These are phyloP conservation scores for Thraustotheca clavata DNA, from an alignment of 352 stramenopile species.

Conservation along the genomic window DNA sequence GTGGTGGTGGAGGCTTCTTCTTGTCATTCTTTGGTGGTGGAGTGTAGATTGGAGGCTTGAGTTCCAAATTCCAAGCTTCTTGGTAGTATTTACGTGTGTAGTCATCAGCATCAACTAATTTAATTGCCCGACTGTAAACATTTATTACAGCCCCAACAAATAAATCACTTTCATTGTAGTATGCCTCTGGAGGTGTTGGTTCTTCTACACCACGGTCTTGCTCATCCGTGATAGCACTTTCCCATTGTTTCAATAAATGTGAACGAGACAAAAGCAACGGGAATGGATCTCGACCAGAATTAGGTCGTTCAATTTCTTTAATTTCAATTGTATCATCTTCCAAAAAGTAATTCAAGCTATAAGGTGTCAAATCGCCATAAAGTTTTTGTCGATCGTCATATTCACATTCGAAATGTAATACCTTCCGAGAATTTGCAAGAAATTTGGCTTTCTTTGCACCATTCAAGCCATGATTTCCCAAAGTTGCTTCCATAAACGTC, in stretches of 20 bases:
- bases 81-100: constrained; percentile 72
- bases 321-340: constrained; percentile 87
- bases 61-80: constrained; percentile 47
- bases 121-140: constrained; percentile 59
- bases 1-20: constrained; percentile 41
- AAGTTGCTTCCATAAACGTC: constrained; percentile 75
- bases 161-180: constrained; percentile 66
- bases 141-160: constrained; percentile 53
- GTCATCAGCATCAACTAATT: constrained; percentile 63
- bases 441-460: constrained; percentile 82
- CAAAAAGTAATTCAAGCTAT: constrained; percentile 80
- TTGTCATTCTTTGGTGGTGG: neutral
- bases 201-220: constrained; percentile 73
- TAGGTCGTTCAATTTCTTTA: constrained; percentile 67
- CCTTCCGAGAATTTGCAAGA: constrained; percentile 77
- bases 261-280: constrained; percentile 56
- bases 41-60: constrained; percentile 40
- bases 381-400: constrained; percentile 76
- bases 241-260: constrained; percentile 60
- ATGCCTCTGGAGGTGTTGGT: constrained; percentile 43
- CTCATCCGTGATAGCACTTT: constrained; percentile 50
- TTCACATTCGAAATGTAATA: constrained; percentile 77
- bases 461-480: constrained; percentile 63
- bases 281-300: constrained; percentile 77
- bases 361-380: constrained; percentile 72